A percentile compares a stretch with the other conserved stretches of the same genome.
Evolutionary conservation across 352 stramenopile species (phyloP).

Genomic region (Plasmopara muralis): DNA sequence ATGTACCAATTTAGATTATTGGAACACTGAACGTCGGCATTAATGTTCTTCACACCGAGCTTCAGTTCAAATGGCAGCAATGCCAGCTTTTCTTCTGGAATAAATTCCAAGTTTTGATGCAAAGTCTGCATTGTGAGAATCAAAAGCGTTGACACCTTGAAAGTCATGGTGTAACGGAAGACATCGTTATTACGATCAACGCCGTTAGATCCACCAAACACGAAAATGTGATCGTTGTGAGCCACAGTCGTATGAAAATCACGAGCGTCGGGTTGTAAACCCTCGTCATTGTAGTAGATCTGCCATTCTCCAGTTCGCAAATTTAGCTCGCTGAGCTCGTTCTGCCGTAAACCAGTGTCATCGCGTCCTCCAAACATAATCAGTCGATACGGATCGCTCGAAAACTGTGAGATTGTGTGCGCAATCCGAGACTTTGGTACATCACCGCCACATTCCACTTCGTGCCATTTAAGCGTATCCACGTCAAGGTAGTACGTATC

Average conservation of each 20-base stretch:
- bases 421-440: conserved; percentile 72
- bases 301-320: conserved; percentile 53
- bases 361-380: conserved; percentile 79
- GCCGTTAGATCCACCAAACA: conserved; percentile 81
- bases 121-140: conserved; percentile 67
- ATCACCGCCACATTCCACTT: conserved; percentile 52
- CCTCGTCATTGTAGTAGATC: conserved; percentile 52
- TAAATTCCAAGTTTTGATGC: conserved; percentile 35
- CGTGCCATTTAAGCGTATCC: conserved; percentile 57
- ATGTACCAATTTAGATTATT: conserved; percentile 67
- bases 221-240: conserved; percentile 68
- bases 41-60: conserved; percentile 64
- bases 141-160: conserved; percentile 58
- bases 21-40: conserved; percentile 49
- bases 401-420: conserved; percentile 62
- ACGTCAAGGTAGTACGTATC: conserved; percentile 75
- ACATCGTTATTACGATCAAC: conserved; percentile 79
- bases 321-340: conserved; percentile 66
- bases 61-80: conserved; percentile 55
- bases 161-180: conserved; percentile 51
- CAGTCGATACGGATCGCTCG: conserved; percentile 37
- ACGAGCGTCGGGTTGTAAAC: conserved; percentile 61
- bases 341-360: conserved; percentile 56
- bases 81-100: conserved; percentile 37
- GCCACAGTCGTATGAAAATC: conserved; percentile 79